Percentiles rank a stretch among this genome's conserved stretches.
Conservation (phyloP, 2,329 filamentous ascomycete genomes). For the Colletotrichum falcatum region DNA sequence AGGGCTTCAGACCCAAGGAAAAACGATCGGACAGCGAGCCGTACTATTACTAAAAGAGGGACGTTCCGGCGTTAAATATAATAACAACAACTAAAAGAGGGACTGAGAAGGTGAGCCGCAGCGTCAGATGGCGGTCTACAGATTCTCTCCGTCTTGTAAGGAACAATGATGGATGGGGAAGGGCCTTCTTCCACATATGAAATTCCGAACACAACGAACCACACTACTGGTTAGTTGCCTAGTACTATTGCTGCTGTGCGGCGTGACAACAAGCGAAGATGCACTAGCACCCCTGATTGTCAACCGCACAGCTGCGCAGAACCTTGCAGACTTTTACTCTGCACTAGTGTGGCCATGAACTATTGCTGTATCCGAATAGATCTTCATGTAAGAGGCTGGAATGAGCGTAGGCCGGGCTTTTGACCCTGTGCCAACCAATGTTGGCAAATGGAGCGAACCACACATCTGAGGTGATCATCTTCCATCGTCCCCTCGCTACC, state of each 20-base stretch:
- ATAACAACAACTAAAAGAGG: too few species aligned
- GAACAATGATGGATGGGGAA: conserved; percentile 19
- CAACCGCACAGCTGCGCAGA: conserved; percentile 6
- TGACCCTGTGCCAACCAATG: conserved; percentile 18
- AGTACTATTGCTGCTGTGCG: conserved; percentile 1
- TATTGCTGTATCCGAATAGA: conserved; percentile 23
- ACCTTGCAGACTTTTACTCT: conserved; percentile 12
- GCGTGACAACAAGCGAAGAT: conserved; percentile 7
- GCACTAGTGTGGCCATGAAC: conserved; percentile 6
- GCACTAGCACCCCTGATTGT: conserved; percentile 22
- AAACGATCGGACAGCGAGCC: conserved; percentile 10
- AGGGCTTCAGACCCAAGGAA: background rate
- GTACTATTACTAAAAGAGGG: conserved; percentile 7
- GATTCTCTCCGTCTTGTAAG: conserved; percentile 23
- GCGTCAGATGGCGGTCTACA: conserved; percentile 25
- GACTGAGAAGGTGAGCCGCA: conserved; percentile 30
- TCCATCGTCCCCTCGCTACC: conserved; percentile 21
- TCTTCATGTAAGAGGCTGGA: conserved; percentile 13
- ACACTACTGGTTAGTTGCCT: background rate
- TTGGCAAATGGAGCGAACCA: conserved; percentile 31
- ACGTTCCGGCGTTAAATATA: too few species aligned
- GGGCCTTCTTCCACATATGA: conserved; percentile 34
- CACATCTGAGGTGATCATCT: conserved; percentile 32
- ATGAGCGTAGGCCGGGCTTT: conserved; percentile 8
- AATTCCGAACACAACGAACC: background rate